These are phyloP conservation scores for Apiospora pterosperma DNA, from an alignment of 2,329 filamentous ascomycete genomes.

Conservation along the genomic window DNA sequence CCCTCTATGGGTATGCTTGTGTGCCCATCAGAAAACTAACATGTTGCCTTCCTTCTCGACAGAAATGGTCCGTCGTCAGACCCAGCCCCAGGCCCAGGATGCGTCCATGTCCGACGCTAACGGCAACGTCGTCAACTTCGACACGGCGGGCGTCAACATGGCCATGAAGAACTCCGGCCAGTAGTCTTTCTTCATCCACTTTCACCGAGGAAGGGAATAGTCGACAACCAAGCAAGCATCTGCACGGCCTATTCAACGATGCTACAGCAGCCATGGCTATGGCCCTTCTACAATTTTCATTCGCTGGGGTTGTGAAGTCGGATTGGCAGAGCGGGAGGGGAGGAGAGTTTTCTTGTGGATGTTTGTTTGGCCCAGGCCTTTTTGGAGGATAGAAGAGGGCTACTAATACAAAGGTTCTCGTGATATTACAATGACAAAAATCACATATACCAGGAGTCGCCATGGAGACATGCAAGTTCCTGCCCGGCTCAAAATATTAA, in stretches of 20 bases:
- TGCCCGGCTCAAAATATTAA: background rate
- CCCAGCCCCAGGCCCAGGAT: slow-evolving; percentile 17
- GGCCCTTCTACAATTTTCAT: background rate
- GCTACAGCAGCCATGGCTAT: background rate
- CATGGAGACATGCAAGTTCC: background rate
- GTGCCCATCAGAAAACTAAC: background rate
- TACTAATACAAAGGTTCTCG: background rate
- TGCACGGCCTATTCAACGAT: background rate
- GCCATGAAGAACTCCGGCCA: slow-evolving; percentile 33
- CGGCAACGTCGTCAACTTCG: slow-evolving; percentile 44
- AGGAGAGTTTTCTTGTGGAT: background rate
- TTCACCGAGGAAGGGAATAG: background rate
- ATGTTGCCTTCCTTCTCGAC: slow-evolving; percentile 1
- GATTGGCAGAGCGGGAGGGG: background rate
- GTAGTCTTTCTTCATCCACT: slow-evolving; percentile 19
- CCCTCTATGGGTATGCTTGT: background rate
- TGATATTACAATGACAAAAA: background rate
- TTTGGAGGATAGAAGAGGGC: background rate
- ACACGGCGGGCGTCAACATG: slow-evolving; percentile 39
- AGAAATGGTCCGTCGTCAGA: slow-evolving; percentile 32
- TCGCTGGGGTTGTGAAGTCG: background rate
- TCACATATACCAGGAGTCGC: background rate
- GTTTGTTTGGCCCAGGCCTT: background rate
- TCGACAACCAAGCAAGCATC: background rate
- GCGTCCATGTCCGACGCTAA: slow-evolving; percentile 44